Evolutionary conservation across 2,329 filamentous ascomycete species (phyloP).

Genomic region (Madurella mycetomatis): DNA sequence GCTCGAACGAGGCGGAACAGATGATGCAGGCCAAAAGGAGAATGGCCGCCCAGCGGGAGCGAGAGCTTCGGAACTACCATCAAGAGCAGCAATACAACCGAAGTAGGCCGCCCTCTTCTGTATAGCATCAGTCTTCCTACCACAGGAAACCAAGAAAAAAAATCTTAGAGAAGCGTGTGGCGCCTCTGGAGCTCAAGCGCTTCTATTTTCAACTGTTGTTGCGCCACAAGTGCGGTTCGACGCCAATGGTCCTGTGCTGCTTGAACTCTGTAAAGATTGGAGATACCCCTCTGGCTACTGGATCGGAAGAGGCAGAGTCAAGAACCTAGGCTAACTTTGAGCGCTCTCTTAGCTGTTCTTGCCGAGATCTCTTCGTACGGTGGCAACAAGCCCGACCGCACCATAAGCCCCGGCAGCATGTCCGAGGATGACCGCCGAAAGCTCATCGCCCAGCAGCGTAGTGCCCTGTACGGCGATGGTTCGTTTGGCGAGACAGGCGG

Average conservation of each 20-base stretch:
- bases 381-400: slow-evolving; percentile 74
- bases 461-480: slow-evolving; percentile 81
- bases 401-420: slow-evolving; percentile 77
- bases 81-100: slow-evolving; percentile 99
- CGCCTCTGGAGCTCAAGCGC: slow-evolving; percentile 26
- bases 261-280: slow-evolving; percentile 26
- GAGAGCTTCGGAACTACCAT: slow-evolving; percentile 98
- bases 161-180: slow-evolving; percentile 32
- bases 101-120: slow-evolving; percentile 84
- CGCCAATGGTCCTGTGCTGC: slow-evolving; percentile 25
- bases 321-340: slow-evolving; percentile 27
- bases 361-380: slow-evolving; percentile 40
- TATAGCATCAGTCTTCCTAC: slow-evolving; percentile 55
- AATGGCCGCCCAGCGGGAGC: slow-evolving; percentile 98
- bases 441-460: slow-evolving; percentile 91
- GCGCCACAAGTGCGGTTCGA: slow-evolving; percentile 31
- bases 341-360: slow-evolving; percentile 45
- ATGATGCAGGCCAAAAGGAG: slow-evolving; percentile 99
- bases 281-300: slow-evolving; percentile 11
- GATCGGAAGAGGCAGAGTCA: slow-evolving; percentile 7
- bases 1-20: slow-evolving; percentile 89
- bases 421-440: slow-evolving; percentile 95
- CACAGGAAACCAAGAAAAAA: slow-evolving; percentile 33
- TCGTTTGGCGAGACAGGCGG: slow-evolving; percentile 62
- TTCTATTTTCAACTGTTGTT: slow-evolving; percentile 28